Evolutionary conservation across 1,139 yeast species (phyloP), one percentile per base, ranked within the genome.

Genomic region (Kodamaea sp.): DNA sequence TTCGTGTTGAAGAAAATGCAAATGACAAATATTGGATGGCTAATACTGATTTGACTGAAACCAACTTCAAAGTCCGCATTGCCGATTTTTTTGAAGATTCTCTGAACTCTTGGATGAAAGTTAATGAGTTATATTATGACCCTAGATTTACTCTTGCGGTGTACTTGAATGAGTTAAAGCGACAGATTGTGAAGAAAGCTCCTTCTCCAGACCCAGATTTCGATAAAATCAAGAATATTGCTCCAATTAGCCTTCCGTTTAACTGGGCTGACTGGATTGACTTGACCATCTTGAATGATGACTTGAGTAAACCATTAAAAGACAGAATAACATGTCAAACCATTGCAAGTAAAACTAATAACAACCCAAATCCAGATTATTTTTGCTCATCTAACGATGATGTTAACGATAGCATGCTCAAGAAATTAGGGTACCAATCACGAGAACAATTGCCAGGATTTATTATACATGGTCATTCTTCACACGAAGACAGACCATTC

Each of bases 231-330:
- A 34, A 28, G 24, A 32, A 29, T 10, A 15, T 15, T 15, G 4
- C 20, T 15, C 20, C 20, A 15, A n/a, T 29, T 9, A 28, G 9
- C 4, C 38, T 53, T 6, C 49, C 56, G 1, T 53, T 53, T 35
- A 54, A 53, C 39, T 53, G 56, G 57, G 47, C 45, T 5, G 57
- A 53, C 34, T 52, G 57, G 57, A 40, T 43, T 24, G 53, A 50
- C 31, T 39, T 49, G 36, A 43, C 51, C 1, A 23, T 29, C 6
- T 35, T 46, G 15, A 42, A 49, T 32, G 25, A 40, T 2, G 42
- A 50, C n/a, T 30, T 46, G 29, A 22, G 30, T 4, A 38, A 38
- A 27, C 48, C 46, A 2, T n/a, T 36, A 27, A 39, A 33, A 7
- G 38, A 42, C 15, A 34, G 46, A 7, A 34, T 42, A 25, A 31